Evolutionary conservation across 106 monocot species (phyloP).

Genomic region (Phalaenopsis aphrodite): DNA sequence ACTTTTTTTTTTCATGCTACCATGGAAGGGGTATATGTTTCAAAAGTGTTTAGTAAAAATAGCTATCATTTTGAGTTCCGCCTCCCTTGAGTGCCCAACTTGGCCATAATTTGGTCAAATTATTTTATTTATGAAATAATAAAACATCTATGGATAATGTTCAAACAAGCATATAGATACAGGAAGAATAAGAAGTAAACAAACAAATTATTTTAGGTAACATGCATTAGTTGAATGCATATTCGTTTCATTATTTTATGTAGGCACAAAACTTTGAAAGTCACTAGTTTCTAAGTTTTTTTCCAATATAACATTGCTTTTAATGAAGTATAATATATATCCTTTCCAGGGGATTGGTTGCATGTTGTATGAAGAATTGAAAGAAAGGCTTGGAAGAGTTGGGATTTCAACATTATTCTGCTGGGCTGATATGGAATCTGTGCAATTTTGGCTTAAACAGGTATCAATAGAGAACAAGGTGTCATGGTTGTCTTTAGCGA

Average conservation of each 20-base stretch:
- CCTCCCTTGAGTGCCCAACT: background rate
- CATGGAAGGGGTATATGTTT: background rate
- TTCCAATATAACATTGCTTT: background rate
- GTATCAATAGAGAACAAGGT: slow-evolving; percentile 16
- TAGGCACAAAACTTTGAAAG: background rate
- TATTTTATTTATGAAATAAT: background rate
- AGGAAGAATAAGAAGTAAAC: background rate
- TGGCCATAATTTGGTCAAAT: background rate
- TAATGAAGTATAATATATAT: background rate
- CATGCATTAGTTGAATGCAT: background rate
- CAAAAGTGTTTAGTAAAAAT: background rate
- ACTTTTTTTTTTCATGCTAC: background rate
- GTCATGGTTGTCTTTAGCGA: no score
- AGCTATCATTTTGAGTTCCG: background rate
- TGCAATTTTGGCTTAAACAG: slow-evolving; percentile 86
- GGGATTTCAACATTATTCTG: slow-evolving; percentile 66
- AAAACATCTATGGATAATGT: background rate
- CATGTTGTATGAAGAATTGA: slow-evolving; percentile 58
- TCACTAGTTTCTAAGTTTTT: background rate
- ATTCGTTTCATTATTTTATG: background rate
- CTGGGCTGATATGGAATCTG: slow-evolving; percentile 73
- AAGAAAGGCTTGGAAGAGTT: slow-evolving; percentile 52
- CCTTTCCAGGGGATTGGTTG: slow-evolving; percentile 56
- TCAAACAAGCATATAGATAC: background rate
- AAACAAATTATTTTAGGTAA: background rate